Evolutionary conservation across 768 basidiomycete species (phyloP).

Genomic region (Hortiboletus campestris): DNA sequence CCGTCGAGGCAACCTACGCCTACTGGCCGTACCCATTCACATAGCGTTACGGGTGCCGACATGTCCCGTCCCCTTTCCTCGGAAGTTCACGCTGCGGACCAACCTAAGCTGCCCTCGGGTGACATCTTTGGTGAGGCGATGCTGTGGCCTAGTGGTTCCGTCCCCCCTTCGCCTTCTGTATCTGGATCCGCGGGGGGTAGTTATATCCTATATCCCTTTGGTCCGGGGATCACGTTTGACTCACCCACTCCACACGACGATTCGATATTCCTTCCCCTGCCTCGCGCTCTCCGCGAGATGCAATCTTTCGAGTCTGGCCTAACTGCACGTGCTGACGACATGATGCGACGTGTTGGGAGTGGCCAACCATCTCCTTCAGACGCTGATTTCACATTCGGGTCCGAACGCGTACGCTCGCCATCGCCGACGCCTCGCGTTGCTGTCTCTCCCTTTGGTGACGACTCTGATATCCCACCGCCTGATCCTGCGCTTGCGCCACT

Average conservation of each 20-base stretch:
- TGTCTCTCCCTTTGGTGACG: slow-evolving; percentile 28
- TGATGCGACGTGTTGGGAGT: slow-evolving; percentile 19
- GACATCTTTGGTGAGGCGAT: slow-evolving; percentile 69
- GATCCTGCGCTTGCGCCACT: slow-evolving; percentile 36
- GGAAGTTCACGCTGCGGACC: slow-evolving; percentile 23
- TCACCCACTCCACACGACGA: slow-evolving; percentile 49
- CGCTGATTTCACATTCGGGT: background rate
- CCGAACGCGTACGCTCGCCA: slow-evolving; percentile 6
- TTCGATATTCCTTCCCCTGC: slow-evolving; percentile 42
- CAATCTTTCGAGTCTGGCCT: slow-evolving; percentile 84
- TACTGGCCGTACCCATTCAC: slow-evolving; percentile 66
- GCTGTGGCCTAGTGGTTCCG: slow-evolving; percentile 47
- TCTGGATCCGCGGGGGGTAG: slow-evolving; percentile 22
- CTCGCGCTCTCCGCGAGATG: slow-evolving; percentile 73
- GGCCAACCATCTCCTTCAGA: slow-evolving; percentile 10
- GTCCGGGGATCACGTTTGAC: slow-evolving; percentile 59
- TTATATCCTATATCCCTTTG: slow-evolving; percentile 57
- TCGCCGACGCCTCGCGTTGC: slow-evolving; percentile 23
- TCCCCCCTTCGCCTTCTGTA: slow-evolving; percentile 36
- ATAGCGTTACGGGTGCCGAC: slow-evolving; percentile 75
- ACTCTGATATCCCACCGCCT: slow-evolving; percentile 25
- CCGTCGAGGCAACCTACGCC: slow-evolving; percentile 30
- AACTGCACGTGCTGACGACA: slow-evolving; percentile 61
- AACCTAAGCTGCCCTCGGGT: slow-evolving; percentile 27
- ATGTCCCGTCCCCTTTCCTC: slow-evolving; percentile 42